These are phyloP conservation scores for Kappamyces sp. DNA, from an alignment of 192 early-diverging fungal genomes.

Conservation along the genomic window DNA sequence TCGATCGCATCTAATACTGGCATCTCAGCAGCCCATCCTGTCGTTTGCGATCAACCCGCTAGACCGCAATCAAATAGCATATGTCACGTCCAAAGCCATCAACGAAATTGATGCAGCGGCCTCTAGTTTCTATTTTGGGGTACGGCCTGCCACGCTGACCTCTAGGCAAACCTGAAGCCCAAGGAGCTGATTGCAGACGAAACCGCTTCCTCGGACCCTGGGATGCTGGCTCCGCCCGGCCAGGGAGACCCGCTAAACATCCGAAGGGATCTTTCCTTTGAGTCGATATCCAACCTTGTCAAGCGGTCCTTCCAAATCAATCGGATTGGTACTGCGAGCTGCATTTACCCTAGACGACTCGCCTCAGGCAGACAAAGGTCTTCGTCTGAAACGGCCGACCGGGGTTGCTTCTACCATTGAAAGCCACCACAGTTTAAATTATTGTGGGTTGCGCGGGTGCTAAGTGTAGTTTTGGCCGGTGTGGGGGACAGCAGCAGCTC, in stretches of 20 bases:
- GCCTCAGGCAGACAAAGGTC: neutral
- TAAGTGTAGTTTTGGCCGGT: conserved; percentile 23
- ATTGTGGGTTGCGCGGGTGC: neutral
- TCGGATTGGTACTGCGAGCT: too few relatives aligned
- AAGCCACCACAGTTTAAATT: conserved; percentile 8
- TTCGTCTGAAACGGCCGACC: neutral
- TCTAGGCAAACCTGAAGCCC: neutral
- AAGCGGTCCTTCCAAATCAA: too few relatives aligned
- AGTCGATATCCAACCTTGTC: too few relatives aligned
- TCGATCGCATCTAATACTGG: neutral
- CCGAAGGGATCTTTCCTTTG: too few relatives aligned
- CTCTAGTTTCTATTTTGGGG: conserved; percentile 24
- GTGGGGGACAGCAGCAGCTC: conserved; percentile 43
- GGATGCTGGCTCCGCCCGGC: neutral
- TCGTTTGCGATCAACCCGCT: conserved; percentile 43
- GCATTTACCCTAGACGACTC: neutral
- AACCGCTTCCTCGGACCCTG: neutral
- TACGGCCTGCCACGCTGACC: neutral
- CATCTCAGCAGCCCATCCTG: conserved; percentile 36
- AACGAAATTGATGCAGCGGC: conserved; percentile 63
- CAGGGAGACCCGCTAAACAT: too few relatives aligned
- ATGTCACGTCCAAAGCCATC: conserved; percentile 60
- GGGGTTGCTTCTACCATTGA: conserved; percentile 5
- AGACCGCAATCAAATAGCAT: conserved; percentile 53
- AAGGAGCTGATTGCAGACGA: neutral